These are phyloP conservation scores for Cordyceps farinosa DNA, from an alignment of 2,329 filamentous ascomycete genomes.

Conservation along the genomic window DNA sequence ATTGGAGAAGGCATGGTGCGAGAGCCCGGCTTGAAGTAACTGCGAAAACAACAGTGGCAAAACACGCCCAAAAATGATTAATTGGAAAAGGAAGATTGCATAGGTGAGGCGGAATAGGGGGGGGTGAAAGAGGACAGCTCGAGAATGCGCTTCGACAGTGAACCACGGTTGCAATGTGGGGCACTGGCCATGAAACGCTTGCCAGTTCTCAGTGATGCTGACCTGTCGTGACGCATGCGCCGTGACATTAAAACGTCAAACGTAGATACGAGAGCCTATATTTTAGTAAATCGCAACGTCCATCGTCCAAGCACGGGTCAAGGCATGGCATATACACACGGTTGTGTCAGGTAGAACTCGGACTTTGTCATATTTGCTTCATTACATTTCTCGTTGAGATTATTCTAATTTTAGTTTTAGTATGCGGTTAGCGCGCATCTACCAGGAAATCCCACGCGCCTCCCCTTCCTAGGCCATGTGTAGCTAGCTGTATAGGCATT, in stretches of 20 bases:
- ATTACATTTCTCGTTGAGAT: conserved; percentile 14
- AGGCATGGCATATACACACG: background rate
- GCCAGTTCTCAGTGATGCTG: background rate
- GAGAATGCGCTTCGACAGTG: background rate
- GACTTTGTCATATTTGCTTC: background rate
- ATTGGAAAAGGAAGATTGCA: background rate
- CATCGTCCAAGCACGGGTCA: background rate
- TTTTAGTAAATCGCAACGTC: background rate
- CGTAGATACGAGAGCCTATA: background rate
- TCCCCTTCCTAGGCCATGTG: background rate
- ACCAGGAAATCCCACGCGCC: background rate
- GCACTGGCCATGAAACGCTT: background rate
- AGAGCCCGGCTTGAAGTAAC: background rate
- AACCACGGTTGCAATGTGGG: conserved; percentile 5
- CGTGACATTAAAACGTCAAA: no score
- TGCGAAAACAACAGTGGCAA: background rate
- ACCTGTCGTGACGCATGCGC: background rate
- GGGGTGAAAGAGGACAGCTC: background rate
- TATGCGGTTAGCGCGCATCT: background rate
- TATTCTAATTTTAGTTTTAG: conserved; percentile 4
- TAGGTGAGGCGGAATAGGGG: background rate
- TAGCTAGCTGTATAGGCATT: background rate
- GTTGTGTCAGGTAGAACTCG: no score
- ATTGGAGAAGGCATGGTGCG: conserved; percentile 38
- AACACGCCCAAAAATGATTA: background rate